Percentiles rank a stretch among this genome's conserved stretches.
Evolutionary conservation across 306 rosid genomes (phyloP).

Genomic region (Lathyrus sativus): DNA sequence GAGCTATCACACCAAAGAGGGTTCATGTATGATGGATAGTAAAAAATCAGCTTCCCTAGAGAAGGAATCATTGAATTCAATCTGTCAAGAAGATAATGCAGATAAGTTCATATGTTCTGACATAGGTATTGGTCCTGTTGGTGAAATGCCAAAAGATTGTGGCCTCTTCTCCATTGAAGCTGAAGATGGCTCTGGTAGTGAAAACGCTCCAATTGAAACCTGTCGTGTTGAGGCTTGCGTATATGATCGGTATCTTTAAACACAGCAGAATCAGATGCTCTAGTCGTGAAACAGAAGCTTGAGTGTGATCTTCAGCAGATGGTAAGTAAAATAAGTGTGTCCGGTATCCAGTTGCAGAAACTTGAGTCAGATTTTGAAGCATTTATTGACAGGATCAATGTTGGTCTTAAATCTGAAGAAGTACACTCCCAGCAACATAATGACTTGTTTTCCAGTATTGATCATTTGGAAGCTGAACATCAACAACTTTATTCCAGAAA

Average conservation of each 20-base stretch:
- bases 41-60: no score
- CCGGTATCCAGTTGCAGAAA: constrained; percentile 59
- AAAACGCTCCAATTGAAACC: constrained; percentile 31
- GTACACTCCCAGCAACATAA: constrained; percentile 55
- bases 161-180: constrained; percentile 13
- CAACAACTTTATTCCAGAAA: constrained; percentile 70
- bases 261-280: constrained; percentile 59
- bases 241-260: no score
- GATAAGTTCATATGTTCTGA: no score
- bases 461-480: constrained; percentile 68
- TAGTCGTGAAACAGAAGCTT: constrained; percentile 62
- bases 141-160: background rate
- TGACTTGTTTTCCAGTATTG: constrained; percentile 59
- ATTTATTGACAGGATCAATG: constrained; percentile 52
- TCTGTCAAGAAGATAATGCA: no score
- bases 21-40: no score
- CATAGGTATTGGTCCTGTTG: no score
- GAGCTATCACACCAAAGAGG: no score
- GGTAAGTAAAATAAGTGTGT: constrained; percentile 52
- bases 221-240: no score
- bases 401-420: constrained; percentile 66
- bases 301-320: constrained; percentile 53
- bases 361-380: constrained; percentile 70
- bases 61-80: no score
- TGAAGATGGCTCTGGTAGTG: constrained; percentile 31